These are phyloP conservation scores for Arachnomyces sp. DNA, from an alignment of 2,329 filamentous ascomycete species.

Conservation along the genomic window DNA sequence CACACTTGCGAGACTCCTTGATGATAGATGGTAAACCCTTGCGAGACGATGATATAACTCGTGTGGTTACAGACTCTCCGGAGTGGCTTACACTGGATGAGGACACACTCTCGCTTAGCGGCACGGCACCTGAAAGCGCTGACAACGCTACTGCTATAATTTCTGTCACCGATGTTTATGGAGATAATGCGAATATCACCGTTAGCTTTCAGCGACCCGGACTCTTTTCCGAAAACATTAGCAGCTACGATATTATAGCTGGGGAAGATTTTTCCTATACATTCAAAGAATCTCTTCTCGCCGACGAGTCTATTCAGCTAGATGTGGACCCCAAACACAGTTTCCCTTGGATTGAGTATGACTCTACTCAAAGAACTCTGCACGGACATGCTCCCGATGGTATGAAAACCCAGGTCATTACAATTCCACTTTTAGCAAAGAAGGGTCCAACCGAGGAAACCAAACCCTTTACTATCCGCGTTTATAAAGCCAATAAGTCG, in stretches of 20 bases:
- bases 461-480: slow-evolving; percentile 37
- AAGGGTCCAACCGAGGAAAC: slow-evolving; percentile 33
- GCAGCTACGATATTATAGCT: slow-evolving; percentile 40
- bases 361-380: slow-evolving; percentile 37
- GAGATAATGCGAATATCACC: slow-evolving; percentile 52
- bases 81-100: slow-evolving; percentile 63
- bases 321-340: slow-evolving; percentile 38
- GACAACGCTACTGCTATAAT: slow-evolving; percentile 57
- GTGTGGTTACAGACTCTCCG: slow-evolving; percentile 51
- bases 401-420: slow-evolving; percentile 30
- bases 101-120: slow-evolving; percentile 54
- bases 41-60: slow-evolving; percentile 43
- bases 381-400: slow-evolving; percentile 43
- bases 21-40: slow-evolving; percentile 52
- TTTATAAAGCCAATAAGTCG: slow-evolving; percentile 13
- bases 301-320: slow-evolving; percentile 33
- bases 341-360: slow-evolving; percentile 44
- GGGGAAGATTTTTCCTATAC: slow-evolving; percentile 44
- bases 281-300: slow-evolving; percentile 39
- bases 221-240: slow-evolving; percentile 38
- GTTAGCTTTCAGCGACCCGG: slow-evolving; percentile 40
- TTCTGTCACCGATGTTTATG: slow-evolving; percentile 51
- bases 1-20: slow-evolving; percentile 45
- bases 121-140: slow-evolving; percentile 55
- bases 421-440: slow-evolving; percentile 38